These are phyloP conservation scores for Achlya hypogyna DNA, from an alignment of 352 stramenopile genomes.

Conservation along the genomic window DNA sequence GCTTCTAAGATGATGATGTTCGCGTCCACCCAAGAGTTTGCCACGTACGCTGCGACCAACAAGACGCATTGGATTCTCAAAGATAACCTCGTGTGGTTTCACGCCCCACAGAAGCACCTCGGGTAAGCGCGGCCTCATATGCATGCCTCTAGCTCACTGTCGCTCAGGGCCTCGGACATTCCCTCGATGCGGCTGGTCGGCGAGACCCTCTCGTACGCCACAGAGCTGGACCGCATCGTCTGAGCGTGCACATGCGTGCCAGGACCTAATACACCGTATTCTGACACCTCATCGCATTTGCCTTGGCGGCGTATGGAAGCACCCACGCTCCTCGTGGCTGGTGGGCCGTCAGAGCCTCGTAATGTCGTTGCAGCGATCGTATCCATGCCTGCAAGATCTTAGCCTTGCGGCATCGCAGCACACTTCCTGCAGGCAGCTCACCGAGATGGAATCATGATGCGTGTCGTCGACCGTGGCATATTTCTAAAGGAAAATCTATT, in stretches of 20 bases:
- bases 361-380: no score
- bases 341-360: no score
- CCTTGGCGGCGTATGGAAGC: no score
- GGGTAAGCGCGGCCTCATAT: conserved; percentile 23
- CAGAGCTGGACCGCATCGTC: conserved; percentile 91
- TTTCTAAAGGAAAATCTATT: no score
- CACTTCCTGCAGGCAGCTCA: no score
- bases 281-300: background rate
- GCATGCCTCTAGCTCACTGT: background rate
- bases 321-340: no score
- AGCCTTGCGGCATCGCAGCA: no score
- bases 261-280: background rate
- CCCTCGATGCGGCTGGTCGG: conserved; percentile 90
- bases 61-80: conserved; percentile 89
- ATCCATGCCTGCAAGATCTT: no score
- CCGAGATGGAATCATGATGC: no score
- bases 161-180: conserved; percentile 72
- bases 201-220: conserved; percentile 93
- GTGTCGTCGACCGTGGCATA: no score
- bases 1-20: conserved; percentile 93
- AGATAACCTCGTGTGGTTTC: conserved; percentile 82
- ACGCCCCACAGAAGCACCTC: conserved; percentile 78
- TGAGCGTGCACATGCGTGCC: conserved; percentile 34
- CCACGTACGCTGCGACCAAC: conserved; percentile 78
- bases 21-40: conserved; percentile 63